Percentiles rank a stretch among this genome's conserved stretches.
These are phyloP conservation scores for Murraya koenigii DNA, from an alignment of 345 rosid species.

Conservation along the genomic window DNA sequence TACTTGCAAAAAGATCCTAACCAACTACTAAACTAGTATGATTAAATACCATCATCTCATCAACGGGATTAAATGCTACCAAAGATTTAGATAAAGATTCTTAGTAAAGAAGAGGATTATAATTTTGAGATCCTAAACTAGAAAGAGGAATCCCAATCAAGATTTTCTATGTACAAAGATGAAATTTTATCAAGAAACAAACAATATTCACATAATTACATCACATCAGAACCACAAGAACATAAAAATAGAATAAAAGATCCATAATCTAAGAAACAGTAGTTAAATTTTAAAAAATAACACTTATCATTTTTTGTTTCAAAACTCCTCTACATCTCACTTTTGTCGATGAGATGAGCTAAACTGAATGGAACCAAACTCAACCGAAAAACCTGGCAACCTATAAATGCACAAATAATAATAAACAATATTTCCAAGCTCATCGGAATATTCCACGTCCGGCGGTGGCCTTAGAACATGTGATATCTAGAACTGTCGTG, in stretches of 20 bases:
- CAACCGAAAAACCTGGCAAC: neutral
- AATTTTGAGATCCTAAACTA: neutral
- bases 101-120: neutral
- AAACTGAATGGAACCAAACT: neutral
- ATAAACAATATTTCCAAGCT: neutral
- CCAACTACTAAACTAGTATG: neutral
- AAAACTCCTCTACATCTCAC: conserved; percentile 17
- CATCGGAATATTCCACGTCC: conserved; percentile 26
- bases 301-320: neutral
- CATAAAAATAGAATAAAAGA: neutral
- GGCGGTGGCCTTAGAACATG: neutral
- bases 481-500: conserved; percentile 27
- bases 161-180: conserved; percentile 15
- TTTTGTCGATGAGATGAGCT: conserved; percentile 28
- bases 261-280: neutral
- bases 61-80: neutral
- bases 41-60: neutral
- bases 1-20: neutral
- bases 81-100: neutral
- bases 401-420: neutral
- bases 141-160: neutral
- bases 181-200: conserved; percentile 10
- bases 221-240: conserved; percentile 17
- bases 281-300: neutral
- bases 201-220: conserved; percentile 26